Percentiles rank a stretch among this genome's conserved stretches.
Evolutionary conservation across 2,329 filamentous ascomycete species (phyloP).

Genomic region (Ceratocystis destructans): DNA sequence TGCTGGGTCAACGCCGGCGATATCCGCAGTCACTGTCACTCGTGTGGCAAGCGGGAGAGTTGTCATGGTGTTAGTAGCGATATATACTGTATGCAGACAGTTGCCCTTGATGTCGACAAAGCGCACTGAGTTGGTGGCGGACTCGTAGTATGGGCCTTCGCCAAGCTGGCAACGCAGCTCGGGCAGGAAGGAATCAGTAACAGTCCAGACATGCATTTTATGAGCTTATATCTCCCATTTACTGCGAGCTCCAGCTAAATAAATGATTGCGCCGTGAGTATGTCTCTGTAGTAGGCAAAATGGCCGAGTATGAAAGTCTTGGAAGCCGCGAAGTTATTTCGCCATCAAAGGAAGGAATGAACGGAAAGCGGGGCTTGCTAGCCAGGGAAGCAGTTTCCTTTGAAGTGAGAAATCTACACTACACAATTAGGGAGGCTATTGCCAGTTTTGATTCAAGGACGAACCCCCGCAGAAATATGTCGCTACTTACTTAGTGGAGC

Average conservation of each 20-base stretch:
- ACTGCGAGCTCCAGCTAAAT: too few relatives aligned
- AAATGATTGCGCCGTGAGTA: neutral
- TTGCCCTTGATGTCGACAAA: constrained; percentile 75
- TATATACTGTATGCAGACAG: constrained; percentile 56
- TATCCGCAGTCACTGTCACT: constrained; percentile 62
- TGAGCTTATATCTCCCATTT: too few relatives aligned
- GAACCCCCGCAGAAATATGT: neutral
- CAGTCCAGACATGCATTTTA: constrained; percentile 36
- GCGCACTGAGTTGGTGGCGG: constrained; percentile 49
- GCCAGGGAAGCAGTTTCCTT: neutral
- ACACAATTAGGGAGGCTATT: neutral
- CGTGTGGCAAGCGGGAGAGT: constrained; percentile 44
- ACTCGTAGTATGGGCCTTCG: constrained; percentile 64
- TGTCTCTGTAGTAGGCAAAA: neutral
- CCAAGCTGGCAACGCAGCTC: constrained; percentile 52
- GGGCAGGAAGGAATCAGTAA: constrained; percentile 41
- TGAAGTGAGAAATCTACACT: neutral
- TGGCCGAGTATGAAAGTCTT: neutral
- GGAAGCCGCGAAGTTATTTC: neutral
- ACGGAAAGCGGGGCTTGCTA: neutral
- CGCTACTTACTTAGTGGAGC: neutral
- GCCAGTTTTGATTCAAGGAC: neutral
- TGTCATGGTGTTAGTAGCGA: constrained; percentile 44
- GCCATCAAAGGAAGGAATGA: neutral
- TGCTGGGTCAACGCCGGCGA: constrained; percentile 47